Conservation (phyloP, 345 rosid genomes). For the Eucalyptus erythrocorys region DNA sequence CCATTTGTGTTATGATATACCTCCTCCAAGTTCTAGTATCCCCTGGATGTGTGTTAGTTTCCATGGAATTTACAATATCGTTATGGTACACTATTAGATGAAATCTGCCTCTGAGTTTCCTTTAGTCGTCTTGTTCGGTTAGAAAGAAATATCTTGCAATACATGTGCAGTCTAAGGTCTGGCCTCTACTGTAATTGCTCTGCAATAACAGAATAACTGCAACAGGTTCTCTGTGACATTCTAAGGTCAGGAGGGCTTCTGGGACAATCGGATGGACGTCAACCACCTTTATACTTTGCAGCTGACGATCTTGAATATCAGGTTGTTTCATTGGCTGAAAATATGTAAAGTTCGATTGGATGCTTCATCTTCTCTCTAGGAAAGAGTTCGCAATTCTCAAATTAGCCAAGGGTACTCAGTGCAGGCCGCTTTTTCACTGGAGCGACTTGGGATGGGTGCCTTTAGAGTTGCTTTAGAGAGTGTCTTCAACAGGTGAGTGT, state of each 20-base stretch:
- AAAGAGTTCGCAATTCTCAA: background rate
- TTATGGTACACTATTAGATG: background rate
- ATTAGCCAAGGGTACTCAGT: slow-evolving; percentile 1
- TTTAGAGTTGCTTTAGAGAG: slow-evolving; percentile 79
- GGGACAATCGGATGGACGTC: slow-evolving; percentile 49
- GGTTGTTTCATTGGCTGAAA: slow-evolving; percentile 23
- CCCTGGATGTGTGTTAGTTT: background rate
- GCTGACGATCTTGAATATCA: slow-evolving; percentile 77
- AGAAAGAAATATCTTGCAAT: background rate
- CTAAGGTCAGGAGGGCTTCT: slow-evolving; percentile 79
- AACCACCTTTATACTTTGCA: slow-evolving; percentile 65
- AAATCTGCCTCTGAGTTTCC: background rate
- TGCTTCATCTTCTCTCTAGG: background rate
- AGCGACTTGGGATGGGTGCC: slow-evolving; percentile 90
- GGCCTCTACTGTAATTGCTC: background rate
- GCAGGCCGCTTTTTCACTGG: slow-evolving; percentile 74
- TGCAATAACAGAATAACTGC: background rate
- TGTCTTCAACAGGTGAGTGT: slow-evolving; percentile 56
- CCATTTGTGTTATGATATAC: background rate
- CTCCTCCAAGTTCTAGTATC: background rate
- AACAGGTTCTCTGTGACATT: slow-evolving; percentile 81
- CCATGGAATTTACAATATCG: background rate
- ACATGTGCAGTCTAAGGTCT: background rate
- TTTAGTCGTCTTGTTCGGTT: background rate
- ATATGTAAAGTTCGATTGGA: background rate